Base-by-base conservation (phyloP, 805 yeast species). In the Schwanniomyces polymorphus region DNA sequence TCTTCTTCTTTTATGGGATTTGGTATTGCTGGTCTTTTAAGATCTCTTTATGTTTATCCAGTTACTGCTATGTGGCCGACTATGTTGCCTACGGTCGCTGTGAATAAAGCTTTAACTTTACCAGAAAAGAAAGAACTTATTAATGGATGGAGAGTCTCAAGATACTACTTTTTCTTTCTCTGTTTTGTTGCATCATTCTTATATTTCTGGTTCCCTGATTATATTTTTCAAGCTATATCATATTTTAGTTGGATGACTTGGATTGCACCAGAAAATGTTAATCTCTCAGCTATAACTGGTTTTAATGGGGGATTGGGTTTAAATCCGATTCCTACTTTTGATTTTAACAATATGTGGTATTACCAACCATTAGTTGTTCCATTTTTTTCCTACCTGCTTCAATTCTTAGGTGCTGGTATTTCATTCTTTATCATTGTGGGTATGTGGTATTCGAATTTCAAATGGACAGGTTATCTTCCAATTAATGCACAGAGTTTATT, bases 11-110 rank as follows among this genome's bases (percentile, higher is more conserved):
- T 80, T 53, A 71, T 86, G 43, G 91, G 91, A 8, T 81, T 82
- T 52, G 84, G 86, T 25, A 62, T 82, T 44, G 88, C 88, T 38
- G 91, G 91, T 31, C 45, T 85, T 47, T 70, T 78, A 38, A 72
- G 86, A 53, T 75, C 79, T 52, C 69, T 84, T 29, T 72, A 85
- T 52, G 84, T 86, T n/a, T 78, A 80, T 49, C 86, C 90, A 4
- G 75, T 84, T 6, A 70, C 81, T 11, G 79, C 84, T 64, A 75
- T 85, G 45, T 87, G 91, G 92, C 92, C 92, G 4, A 64, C 79
- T 2, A 77, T 77, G 57, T 72, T 86, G 59, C 86, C 84, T 43
- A 73, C 83, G 4, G 61, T 81, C 27, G 82, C 87, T 17, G 76
- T 84, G 53, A 44, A 44, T 27, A 26, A 27, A 14, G 47, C 47